Evolutionary conservation across 2,329 filamentous ascomycete genomes (phyloP).

Genomic region (Botrytis hyacinthi): DNA sequence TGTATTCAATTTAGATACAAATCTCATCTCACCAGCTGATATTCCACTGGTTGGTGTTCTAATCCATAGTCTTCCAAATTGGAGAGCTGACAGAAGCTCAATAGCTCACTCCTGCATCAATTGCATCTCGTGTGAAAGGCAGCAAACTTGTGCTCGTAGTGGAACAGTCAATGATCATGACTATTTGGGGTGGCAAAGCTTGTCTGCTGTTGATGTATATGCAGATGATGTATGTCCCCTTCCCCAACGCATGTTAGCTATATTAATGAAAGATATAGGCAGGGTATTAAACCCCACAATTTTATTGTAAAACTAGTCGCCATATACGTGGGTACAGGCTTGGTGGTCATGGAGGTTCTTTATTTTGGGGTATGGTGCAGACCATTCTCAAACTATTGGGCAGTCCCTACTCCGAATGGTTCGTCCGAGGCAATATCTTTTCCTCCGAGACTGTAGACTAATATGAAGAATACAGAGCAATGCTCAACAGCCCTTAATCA

Average conservation of each 20-base stretch:
- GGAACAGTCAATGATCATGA: slow-evolving; percentile 60
- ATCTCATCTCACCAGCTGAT: slow-evolving; percentile 54
- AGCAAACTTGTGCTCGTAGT: slow-evolving; percentile 63
- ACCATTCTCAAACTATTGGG: slow-evolving; percentile 57
- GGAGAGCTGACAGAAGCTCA: background rate
- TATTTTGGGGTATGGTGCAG: slow-evolving; percentile 53
- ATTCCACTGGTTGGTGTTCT: slow-evolving; percentile 29
- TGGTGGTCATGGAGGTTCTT: slow-evolving; percentile 51
- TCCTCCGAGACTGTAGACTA: background rate
- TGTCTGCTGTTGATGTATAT: slow-evolving; percentile 58
- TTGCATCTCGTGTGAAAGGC: slow-evolving; percentile 41
- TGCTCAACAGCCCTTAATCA: slow-evolving; percentile 57
- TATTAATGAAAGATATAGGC: background rate
- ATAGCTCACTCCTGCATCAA: slow-evolving; percentile 45
- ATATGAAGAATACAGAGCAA: slow-evolving; percentile 44
- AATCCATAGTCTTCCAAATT: background rate
- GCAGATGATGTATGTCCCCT: slow-evolving; percentile 46
- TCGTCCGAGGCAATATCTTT: slow-evolving; percentile 26
- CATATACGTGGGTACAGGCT: slow-evolving; percentile 48
- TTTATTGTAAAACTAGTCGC: slow-evolving; percentile 49
- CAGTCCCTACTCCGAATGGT: slow-evolving; percentile 52
- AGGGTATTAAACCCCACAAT: slow-evolving; percentile 39
- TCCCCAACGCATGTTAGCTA: background rate
- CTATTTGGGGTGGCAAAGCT: slow-evolving; percentile 55
- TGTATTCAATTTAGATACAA: slow-evolving; percentile 54